Evolutionary conservation across 176 grass and related monocot species (phyloP), one percentile per base, ranked within the genome.

Genomic region (Raddia distichophylla): DNA sequence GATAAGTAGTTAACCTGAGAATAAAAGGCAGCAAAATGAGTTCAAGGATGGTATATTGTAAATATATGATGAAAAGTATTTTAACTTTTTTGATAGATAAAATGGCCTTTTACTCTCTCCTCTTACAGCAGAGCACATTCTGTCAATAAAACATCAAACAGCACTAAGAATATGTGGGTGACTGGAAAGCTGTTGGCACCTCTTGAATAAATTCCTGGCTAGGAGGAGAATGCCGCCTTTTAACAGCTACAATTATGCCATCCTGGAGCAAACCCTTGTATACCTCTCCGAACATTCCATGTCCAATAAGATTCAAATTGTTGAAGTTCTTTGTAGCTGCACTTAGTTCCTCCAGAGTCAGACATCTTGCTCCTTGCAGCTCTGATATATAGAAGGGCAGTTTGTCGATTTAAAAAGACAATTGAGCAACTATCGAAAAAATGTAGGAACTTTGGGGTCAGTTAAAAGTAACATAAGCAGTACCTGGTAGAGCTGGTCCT

Each of bases 201-300:
- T 95, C 91, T 78, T 93, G 86, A 78, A 99, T 59, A 80, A 99
- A 95, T 80, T 91, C 86, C 68, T 93, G 88, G 74, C 86, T 88
- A 64, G 89, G 85, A 78, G 82, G 79, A 84, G 87, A 93, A 42
- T 86, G 71, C 33, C 91, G 83, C 84, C 83, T 91, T 89, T 99
- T 95, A 90, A 99, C 85, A 17, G 97, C 97, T 75, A 93, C 80
- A 45, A 99, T 57, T 55, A 85, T 93, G 47, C 93, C 97, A 91
- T 95, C 90, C 51, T 90, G 86, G 43, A 99, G 93, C 74, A 99
- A 86, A 64, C 97, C 93, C 73, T 99, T 99, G 81, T 89, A 93
- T 17, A 93, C 97, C 69, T 95, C 91, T 73, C 96, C 96, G 69
- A 99, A 99, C 77, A 81, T 91, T 69, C 96, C 96, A 80, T 70